A percentile compares a stretch with the other conserved stretches of the same genome.
Evolutionary conservation across 768 basidiomycete species (phyloP).

Genomic region (Tricholoma sp.): DNA sequence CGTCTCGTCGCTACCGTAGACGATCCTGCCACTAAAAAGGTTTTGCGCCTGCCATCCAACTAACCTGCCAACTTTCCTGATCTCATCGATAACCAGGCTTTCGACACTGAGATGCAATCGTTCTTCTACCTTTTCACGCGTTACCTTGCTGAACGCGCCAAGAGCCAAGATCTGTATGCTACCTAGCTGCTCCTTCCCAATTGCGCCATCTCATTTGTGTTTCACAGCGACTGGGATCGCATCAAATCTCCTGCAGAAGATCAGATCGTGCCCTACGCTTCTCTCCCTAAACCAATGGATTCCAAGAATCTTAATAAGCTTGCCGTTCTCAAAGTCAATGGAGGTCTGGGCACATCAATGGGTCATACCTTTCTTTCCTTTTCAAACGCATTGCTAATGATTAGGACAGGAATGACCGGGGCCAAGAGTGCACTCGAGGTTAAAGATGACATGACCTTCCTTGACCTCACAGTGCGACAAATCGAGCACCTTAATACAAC

Average conservation of each 20-base stretch:
- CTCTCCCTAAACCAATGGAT: constrained; percentile 57
- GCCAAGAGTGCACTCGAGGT: constrained; percentile 95
- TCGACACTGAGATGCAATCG: constrained; percentile 93
- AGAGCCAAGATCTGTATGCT: constrained; percentile 79
- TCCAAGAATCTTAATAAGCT: constrained; percentile 80
- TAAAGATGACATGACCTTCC: constrained; percentile 97
- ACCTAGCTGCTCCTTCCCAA: constrained; percentile 3
- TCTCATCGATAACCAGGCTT: constrained; percentile 48
- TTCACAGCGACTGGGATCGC: constrained; percentile 74
- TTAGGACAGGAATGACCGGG: constrained; percentile 63
- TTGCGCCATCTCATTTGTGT: constrained; percentile 6
- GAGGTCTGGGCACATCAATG: constrained; percentile 89
- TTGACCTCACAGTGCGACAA: constrained; percentile 90
- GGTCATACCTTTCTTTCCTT: constrained; percentile 36
- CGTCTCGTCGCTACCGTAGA: constrained; percentile 84
- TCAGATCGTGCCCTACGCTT: constrained; percentile 79
- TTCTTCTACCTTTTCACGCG: constrained; percentile 97
- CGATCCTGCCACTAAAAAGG: constrained; percentile 80
- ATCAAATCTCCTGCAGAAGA: constrained; percentile 85
- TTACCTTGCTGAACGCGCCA: constrained; percentile 85
- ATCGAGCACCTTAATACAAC: constrained; percentile 93
- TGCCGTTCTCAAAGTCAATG: constrained; percentile 93
- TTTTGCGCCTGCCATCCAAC: constrained; percentile 20
- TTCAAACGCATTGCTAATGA: constrained; percentile 2
- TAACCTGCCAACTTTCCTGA: constrained; percentile 4